phyloP scores from a whole-genome alignment of 768 basidiomycete genomes.

The Podaxis rugospora region DNA sequence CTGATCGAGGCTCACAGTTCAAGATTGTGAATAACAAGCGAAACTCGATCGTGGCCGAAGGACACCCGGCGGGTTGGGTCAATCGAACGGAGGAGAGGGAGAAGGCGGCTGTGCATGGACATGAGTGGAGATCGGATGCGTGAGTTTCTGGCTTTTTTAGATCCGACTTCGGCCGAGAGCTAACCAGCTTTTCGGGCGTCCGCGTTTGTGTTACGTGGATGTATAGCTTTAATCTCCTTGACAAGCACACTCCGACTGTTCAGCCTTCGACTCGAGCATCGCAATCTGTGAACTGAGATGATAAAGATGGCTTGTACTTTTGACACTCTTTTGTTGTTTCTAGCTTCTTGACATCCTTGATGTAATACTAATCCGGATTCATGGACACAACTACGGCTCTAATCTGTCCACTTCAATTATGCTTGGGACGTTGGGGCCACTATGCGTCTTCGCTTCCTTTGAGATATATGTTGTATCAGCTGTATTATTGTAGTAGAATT shows the following conservation, averaged over 20 bases:
- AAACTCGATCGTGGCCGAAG: slow-evolving; percentile 61
- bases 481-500: too few relatives aligned
- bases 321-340: too few relatives aligned
- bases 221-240: background rate
- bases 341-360: too few relatives aligned
- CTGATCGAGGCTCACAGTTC: slow-evolving; percentile 53
- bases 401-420: too few relatives aligned
- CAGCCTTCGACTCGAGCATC: background rate
- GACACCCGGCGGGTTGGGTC: slow-evolving; percentile 71
- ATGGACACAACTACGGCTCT: too few relatives aligned
- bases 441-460: too few relatives aligned
- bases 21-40: slow-evolving; percentile 74
- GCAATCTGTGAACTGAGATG: background rate
- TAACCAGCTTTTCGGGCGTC: too few relatives aligned
- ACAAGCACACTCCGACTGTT: background rate
- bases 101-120: slow-evolving; percentile 17
- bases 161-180: background rate
- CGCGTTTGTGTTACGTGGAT: too few relatives aligned
- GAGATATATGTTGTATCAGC: too few relatives aligned
- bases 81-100: slow-evolving; percentile 48
- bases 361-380: too few relatives aligned
- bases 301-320: too few relatives aligned
- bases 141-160: background rate
- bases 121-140: slow-evolving; percentile 9
- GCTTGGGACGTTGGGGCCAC: too few relatives aligned